Evolutionary conservation across 805 yeast genomes (phyloP), one percentile per base, ranked within the genome.

Genomic region (Metschnikowia dekortorum): DNA sequence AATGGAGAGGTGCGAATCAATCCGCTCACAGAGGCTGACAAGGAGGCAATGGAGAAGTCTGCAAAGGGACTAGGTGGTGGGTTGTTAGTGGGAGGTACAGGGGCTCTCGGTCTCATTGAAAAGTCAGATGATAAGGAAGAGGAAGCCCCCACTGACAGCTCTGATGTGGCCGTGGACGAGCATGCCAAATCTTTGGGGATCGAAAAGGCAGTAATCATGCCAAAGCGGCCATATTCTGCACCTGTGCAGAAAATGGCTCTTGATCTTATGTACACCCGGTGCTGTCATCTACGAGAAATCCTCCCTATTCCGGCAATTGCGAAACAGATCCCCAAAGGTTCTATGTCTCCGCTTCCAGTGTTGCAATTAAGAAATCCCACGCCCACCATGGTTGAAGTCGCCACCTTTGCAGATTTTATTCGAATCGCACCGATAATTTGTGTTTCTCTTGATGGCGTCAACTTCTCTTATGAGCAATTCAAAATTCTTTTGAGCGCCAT

Each of bases 211-310:
- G 48, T 53, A 47, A 31, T 50, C 10, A 47, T 39, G 26, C 31
- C 33, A 14, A 50, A 41, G 8, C 28, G 53, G 18, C 56, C 57
- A 4, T 71, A 70, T 54, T 57, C 65, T 11, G 62, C 58, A 0
- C 76, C 76, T 1, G 65, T 70, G 10, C 61, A 71, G 53, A 73
- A 71, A 49, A 73, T 73, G 77, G 76, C 77, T 0, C 77, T 86
- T 47, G 96, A 89, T 59, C 78, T 82, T 42, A 75, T 92, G 61
- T 91, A 91, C 67, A 89, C 97, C 1, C 74, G 97, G 56, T 92
- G 97, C 66, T 91, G 97, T 64, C 97, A 91, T 66, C 71, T 91
- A 51, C 75, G 97, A 49, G 97, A 91, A 61, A 91, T 91, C 50
- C 66, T 91, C 53, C 97, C 98, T 1, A 91, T 91, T 45, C 92